A percentile compares a stretch with the other conserved stretches of the same genome.
Conservation (phyloP, 2,329 filamentous ascomycete species). For the Hypoxylon sp. region DNA sequence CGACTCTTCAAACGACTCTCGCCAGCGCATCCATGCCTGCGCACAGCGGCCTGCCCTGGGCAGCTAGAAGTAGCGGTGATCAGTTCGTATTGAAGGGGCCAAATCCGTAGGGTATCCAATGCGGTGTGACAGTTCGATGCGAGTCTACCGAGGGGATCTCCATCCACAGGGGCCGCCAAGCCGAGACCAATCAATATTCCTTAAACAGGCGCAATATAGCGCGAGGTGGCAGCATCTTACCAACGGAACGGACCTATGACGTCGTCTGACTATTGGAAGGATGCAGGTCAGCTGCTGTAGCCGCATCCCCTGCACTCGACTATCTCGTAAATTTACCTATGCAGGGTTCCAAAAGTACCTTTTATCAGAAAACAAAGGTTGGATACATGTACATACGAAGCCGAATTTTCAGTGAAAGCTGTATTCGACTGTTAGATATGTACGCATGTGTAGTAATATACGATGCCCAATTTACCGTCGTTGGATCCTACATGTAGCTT, state of each 20-base stretch:
- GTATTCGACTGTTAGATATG: neutral
- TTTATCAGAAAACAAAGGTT: slow-evolving; percentile 3
- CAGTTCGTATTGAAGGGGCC: slow-evolving; percentile 33
- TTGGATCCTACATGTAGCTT: neutral
- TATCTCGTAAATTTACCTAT: slow-evolving; percentile 23
- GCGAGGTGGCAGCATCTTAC: slow-evolving; percentile 28
- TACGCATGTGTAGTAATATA: neutral
- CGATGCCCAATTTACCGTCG: neutral
- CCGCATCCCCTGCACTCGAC: slow-evolving; percentile 28
- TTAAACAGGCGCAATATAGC: slow-evolving; percentile 11
- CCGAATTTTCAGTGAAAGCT: slow-evolving; percentile 6
- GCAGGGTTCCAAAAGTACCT: slow-evolving; percentile 1
- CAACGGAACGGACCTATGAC: slow-evolving; percentile 40
- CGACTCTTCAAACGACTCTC: neutral
- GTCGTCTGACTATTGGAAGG: slow-evolving; percentile 32
- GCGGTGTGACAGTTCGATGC: slow-evolving; percentile 31
- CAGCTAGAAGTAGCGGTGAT: slow-evolving; percentile 33
- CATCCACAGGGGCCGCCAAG: slow-evolving; percentile 23
- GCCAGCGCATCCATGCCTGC: slow-evolving; percentile 11
- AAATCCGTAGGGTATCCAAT: slow-evolving; percentile 27
- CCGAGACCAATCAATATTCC: slow-evolving; percentile 18
- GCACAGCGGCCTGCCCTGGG: neutral
- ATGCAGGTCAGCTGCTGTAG: slow-evolving; percentile 37
- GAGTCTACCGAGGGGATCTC: slow-evolving; percentile 27
- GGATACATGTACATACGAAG: slow-evolving; percentile 10